Conservation (phyloP, 768 basidiomycete species). For the Termitomyces sp. region DNA sequence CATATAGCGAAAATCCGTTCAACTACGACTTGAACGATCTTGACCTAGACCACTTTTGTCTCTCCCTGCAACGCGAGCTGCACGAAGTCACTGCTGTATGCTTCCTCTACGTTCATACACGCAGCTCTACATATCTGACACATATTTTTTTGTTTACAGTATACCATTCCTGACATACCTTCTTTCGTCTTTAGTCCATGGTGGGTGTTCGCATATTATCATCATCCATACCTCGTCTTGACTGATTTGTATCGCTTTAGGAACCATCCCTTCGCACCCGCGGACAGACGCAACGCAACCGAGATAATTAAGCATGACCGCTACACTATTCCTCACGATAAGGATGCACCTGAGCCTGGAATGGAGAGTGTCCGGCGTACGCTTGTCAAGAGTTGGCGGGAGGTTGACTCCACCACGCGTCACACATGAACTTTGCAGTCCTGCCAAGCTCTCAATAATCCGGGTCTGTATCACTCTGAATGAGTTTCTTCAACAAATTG, state of each 20-base stretch:
- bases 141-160: constrained; percentile 24
- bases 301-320: background rate
- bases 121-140: background rate
- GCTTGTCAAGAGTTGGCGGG: constrained; percentile 15
- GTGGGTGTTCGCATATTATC: constrained; percentile 13
- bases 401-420: constrained; percentile 12
- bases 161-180: constrained; percentile 47
- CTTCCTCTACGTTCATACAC: constrained; percentile 7
- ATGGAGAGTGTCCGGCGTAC: constrained; percentile 14
- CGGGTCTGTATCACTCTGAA: background rate
- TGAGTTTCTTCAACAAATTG: background rate
- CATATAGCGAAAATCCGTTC: constrained; percentile 56
- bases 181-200: constrained; percentile 46
- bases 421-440: background rate
- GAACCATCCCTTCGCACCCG: constrained; percentile 71
- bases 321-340: constrained; percentile 9
- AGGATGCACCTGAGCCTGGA: constrained; percentile 11
- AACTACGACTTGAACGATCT: constrained; percentile 65
- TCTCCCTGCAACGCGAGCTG: constrained; percentile 59
- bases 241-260: constrained; percentile 9
- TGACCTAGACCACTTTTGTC: constrained; percentile 64
- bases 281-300: background rate
- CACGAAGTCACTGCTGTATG: constrained; percentile 68
- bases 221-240: background rate
- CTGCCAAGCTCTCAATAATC: background rate